phyloP scores from a whole-genome alignment of 805 yeast genomes.

The Wickerhamomyces bovis region DNA sequence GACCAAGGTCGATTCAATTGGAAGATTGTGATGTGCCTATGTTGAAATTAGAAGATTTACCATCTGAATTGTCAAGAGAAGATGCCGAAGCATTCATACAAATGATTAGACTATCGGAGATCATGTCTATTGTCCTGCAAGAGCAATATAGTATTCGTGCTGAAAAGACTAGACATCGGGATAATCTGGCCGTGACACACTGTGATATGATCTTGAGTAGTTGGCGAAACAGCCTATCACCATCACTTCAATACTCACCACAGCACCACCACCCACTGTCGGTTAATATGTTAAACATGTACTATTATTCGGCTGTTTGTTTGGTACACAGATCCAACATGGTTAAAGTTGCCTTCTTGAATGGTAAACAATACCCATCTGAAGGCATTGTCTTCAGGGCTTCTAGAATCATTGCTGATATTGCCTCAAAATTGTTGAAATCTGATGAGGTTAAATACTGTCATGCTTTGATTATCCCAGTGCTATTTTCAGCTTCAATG shows the following conservation, averaged over 20 bases:
- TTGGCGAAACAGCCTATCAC: constrained; percentile 67
- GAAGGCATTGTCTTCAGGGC: constrained; percentile 73
- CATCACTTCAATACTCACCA: constrained; percentile 55
- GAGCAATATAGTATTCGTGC: constrained; percentile 70
- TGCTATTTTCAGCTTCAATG: constrained; percentile 56
- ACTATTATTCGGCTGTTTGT: constrained; percentile 68
- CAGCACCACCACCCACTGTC: constrained; percentile 43
- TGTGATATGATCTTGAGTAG: constrained; percentile 74
- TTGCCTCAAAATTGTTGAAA: constrained; percentile 49
- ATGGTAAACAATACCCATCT: constrained; percentile 25
- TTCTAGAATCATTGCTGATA: constrained; percentile 65
- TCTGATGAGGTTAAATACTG: constrained; percentile 43
- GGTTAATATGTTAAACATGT: constrained; percentile 55
- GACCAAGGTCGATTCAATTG: constrained; percentile 62
- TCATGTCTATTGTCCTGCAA: constrained; percentile 60
- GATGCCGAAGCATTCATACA: constrained; percentile 57
- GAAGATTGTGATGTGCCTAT: constrained; percentile 76
- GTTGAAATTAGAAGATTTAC: constrained; percentile 60
- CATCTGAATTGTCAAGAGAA: constrained; percentile 42
- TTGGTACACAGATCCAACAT: constrained; percentile 67
- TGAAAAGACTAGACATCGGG: constrained; percentile 45
- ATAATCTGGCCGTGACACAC: constrained; percentile 37
- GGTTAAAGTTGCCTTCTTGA: constrained; percentile 30
- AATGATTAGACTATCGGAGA: constrained; percentile 59
- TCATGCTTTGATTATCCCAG: constrained; percentile 56